A percentile compares a stretch with the other conserved stretches of the same genome.
Evolutionary conservation across 2,329 filamentous ascomycete genomes (phyloP).

Genomic region (Fusarium haematococcum): DNA sequence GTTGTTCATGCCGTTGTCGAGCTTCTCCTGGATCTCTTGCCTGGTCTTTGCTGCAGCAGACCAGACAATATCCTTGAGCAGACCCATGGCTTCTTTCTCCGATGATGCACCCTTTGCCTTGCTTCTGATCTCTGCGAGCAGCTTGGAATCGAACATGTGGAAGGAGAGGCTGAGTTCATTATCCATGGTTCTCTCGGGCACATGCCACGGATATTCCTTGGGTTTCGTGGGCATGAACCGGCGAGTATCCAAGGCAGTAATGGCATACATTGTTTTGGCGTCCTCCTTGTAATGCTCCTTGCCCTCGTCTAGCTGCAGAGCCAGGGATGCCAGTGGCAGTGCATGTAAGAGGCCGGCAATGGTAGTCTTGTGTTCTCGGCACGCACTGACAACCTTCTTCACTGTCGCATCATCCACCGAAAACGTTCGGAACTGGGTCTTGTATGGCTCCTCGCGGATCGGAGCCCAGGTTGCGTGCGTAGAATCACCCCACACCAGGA

Average conservation of each 20-base stretch:
- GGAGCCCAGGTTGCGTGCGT: conserved; percentile 42
- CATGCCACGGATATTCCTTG: conserved; percentile 26
- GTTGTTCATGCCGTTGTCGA: conserved; percentile 36
- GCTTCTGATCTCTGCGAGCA: conserved; percentile 34
- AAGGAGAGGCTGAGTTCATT: conserved; percentile 32
- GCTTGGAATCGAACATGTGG: conserved; percentile 14
- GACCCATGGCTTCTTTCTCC: conserved; percentile 18
- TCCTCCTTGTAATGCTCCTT: conserved; percentile 14
- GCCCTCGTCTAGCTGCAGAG: conserved; percentile 25
- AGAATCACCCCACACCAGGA: conserved; percentile 13
- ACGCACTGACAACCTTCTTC: conserved; percentile 35
- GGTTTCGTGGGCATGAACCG: conserved; percentile 29
- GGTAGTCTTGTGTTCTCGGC: conserved; percentile 45
- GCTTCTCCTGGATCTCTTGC: conserved; percentile 28
- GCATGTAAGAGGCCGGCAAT: conserved; percentile 46
- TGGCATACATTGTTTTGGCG: conserved; percentile 31
- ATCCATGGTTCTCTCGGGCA: conserved; percentile 32
- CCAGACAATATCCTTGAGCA: conserved; percentile 32
- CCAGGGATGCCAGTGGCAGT: conserved; percentile 37
- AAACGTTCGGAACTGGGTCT: conserved; percentile 38
- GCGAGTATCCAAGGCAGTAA: conserved; percentile 31
- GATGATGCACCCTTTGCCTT: conserved; percentile 12
- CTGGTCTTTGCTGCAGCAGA: conserved; percentile 17
- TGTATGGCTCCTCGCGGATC: conserved; percentile 24
- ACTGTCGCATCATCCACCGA: conserved; percentile 26